phyloP scores from a whole-genome alignment of 1,139 yeast genomes.

The Saccharomyces hybrid region DNA sequence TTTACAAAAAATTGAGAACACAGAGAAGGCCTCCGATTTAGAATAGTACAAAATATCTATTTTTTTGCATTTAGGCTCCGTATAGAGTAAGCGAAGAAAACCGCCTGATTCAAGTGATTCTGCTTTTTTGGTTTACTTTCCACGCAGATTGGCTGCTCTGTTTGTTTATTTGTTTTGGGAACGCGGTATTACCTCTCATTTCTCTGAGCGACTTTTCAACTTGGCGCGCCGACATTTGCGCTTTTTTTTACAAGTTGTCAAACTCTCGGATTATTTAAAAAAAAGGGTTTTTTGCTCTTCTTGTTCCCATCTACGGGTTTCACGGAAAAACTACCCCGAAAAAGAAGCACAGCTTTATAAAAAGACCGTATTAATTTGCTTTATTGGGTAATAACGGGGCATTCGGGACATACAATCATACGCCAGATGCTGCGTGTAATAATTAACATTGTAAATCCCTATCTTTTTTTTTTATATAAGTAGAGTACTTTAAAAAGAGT shows the following conservation, averaged over 20 bases:
- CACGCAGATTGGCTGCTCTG: background rate
- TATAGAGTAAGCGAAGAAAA: background rate
- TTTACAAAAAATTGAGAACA: background rate
- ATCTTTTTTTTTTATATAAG: background rate
- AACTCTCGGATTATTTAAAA: background rate
- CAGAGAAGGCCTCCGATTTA: background rate
- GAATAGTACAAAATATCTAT: background rate
- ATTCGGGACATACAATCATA: background rate
- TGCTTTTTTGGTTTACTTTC: background rate
- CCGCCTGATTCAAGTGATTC: background rate
- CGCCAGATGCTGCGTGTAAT: background rate
- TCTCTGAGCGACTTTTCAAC: background rate
- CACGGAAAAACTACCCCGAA: background rate
- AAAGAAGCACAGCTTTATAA: background rate
- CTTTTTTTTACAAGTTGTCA: background rate
- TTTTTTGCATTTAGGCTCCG: background rate
- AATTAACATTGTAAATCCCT: background rate
- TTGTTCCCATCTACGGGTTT: background rate
- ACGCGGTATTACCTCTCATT: background rate
- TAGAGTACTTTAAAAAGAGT: background rate
- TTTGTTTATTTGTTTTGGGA: background rate
- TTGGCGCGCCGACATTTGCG: background rate
- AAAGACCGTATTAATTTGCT: slow-evolving; percentile 30
- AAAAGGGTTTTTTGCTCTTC: background rate
- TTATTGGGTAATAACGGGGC: background rate